phyloP scores from a whole-genome alignment of 1,284 basidiomycete species.

The Cryptococcus neoformans region DNA sequence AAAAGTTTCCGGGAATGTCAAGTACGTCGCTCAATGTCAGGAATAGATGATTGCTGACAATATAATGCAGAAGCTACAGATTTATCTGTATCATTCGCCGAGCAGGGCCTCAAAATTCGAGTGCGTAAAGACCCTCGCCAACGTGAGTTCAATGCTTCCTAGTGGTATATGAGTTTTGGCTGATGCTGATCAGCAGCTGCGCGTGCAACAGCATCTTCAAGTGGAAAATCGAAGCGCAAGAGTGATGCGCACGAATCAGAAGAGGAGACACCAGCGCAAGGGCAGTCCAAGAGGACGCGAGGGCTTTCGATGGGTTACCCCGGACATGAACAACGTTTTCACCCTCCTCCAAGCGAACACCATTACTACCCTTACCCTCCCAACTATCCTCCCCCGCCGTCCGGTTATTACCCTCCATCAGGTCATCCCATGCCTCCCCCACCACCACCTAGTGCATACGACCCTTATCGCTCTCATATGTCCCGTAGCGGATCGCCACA shows the following conservation, averaged over 20 bases:
- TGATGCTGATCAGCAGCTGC: not conserved
- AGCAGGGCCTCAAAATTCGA: slow-evolving; percentile 89
- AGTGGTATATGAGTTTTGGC: not conserved
- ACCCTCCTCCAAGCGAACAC: slow-evolving; percentile 6
- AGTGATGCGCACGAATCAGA: slow-evolving; percentile 19
- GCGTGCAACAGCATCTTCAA: slow-evolving; percentile 1
- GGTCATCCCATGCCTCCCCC: slow-evolving; percentile 19
- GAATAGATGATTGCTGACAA: not conserved
- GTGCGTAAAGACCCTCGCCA: slow-evolving; percentile 71
- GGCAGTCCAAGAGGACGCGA: slow-evolving; percentile 6
- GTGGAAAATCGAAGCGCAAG: slow-evolving; percentile 17
- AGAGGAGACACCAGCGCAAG: slow-evolving; percentile 15
- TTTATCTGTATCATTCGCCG: slow-evolving; percentile 79
- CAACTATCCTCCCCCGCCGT: slow-evolving; percentile 1
- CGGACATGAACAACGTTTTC: not conserved
- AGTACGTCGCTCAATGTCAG: slow-evolving; percentile 53
- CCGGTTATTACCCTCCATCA: not conserved
- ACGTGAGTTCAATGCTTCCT: slow-evolving; percentile 15
- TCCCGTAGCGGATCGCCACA: slow-evolving; percentile 1
- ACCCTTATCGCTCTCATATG: slow-evolving; percentile 5
- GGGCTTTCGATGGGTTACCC: slow-evolving; percentile 6
- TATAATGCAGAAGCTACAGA: slow-evolving; percentile 68
- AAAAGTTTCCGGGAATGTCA: slow-evolving; percentile 93
- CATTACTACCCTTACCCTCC: slow-evolving; percentile 1
- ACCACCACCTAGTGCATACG: slow-evolving; percentile 22